These are phyloP conservation scores for Apiotrichum veenhuisii DNA, from an alignment of 1,284 basidiomycete genomes.

Conservation along the genomic window DNA sequence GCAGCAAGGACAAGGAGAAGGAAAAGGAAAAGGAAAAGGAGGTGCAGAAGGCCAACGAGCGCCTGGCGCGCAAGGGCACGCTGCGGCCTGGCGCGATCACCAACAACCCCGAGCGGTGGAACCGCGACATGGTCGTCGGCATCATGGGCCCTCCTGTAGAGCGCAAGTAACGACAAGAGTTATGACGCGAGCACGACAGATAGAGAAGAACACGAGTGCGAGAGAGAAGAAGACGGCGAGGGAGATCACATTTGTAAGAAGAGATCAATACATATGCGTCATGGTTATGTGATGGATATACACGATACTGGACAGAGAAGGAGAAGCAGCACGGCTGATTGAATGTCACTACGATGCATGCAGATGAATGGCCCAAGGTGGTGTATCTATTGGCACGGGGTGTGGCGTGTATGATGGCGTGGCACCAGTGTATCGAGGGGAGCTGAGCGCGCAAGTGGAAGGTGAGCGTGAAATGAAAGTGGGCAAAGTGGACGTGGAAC, in stretches of 20 bases:
- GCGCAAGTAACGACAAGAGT: no score
- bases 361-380: not conserved
- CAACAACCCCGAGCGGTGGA: slow-evolving; percentile 43
- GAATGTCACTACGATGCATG: not conserved
- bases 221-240: no score
- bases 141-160: slow-evolving; percentile 45
- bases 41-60: not conserved
- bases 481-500: not conserved
- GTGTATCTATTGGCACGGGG: not conserved
- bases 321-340: no score
- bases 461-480: not conserved
- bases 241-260: no score
- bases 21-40: slow-evolving; percentile 9
- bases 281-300: no score
- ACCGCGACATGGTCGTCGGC: slow-evolving; percentile 40
- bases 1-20: slow-evolving; percentile 20
- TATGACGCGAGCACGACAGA: no score
- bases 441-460: not conserved
- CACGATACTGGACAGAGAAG: no score
- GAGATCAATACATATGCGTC: no score
- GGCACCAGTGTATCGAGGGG: no score
- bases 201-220: no score
- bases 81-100: slow-evolving; percentile 1
- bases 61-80: slow-evolving; percentile 10
- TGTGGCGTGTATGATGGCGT: not conserved